phyloP scores from a whole-genome alignment of 768 basidiomycete genomes.

The Russula compacta region DNA sequence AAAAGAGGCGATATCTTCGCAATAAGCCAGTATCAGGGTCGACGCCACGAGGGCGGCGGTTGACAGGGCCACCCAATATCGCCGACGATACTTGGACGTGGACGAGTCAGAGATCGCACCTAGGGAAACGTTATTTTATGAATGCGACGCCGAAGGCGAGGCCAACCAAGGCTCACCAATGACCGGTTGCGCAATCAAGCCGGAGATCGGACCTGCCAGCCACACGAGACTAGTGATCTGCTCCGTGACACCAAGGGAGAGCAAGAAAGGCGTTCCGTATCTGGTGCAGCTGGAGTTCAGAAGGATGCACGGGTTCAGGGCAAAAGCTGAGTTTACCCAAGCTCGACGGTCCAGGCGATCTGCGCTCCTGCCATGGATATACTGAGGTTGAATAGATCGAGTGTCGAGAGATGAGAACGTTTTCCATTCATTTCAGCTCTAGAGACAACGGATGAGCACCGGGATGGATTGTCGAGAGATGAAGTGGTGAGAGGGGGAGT shows the following conservation, averaged over 20 bases:
- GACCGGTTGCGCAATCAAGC: slow-evolving; percentile 91
- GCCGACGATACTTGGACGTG: slow-evolving; percentile 77
- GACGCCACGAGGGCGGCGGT: slow-evolving; percentile 72
- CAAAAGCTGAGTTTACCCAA: slow-evolving; percentile 51
- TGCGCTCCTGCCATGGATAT: slow-evolving; percentile 94
- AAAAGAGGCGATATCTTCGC: slow-evolving; percentile 57
- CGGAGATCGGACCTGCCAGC: slow-evolving; percentile 92
- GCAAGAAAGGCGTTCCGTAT: slow-evolving; percentile 91
- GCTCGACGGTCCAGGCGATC: slow-evolving; percentile 92
- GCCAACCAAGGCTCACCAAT: slow-evolving; percentile 54
- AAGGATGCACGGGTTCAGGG: background rate
- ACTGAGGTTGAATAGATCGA: slow-evolving; percentile 62
- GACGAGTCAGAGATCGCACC: slow-evolving; percentile 96
- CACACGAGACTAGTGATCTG: slow-evolving; percentile 91
- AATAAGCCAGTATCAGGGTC: slow-evolving; percentile 77
- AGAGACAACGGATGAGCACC: slow-evolving; percentile 7
- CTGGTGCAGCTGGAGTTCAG: slow-evolving; percentile 32
- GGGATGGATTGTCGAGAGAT: background rate
- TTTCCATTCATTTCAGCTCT: slow-evolving; percentile 28
- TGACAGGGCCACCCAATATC: slow-evolving; percentile 90
- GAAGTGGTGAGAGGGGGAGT: background rate
- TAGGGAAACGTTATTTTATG: slow-evolving; percentile 24
- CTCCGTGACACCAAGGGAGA: slow-evolving; percentile 73
- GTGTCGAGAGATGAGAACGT: slow-evolving; percentile 29
- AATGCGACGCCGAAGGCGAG: background rate